A percentile compares a stretch with the other conserved stretches of the same genome.
Conservation (phyloP, 768 basidiomycete genomes). For the Filobasidium wieringae region DNA sequence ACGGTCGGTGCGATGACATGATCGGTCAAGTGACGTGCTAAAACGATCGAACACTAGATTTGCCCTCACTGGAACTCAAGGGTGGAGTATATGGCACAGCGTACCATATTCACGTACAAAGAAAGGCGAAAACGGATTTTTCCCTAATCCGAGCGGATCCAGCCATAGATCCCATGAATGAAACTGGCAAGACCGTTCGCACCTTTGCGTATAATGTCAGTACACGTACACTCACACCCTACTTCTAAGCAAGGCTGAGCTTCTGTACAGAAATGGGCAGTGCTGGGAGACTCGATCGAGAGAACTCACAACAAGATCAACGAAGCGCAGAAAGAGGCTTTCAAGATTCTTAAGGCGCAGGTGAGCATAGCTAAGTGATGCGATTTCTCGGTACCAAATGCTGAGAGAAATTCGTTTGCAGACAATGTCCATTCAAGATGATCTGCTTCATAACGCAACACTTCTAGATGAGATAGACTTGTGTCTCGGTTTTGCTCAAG, state of each 20-base stretch:
- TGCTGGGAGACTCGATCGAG: conserved; percentile 23
- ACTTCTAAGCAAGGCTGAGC: background rate
- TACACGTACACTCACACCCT: background rate
- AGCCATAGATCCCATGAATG: background rate
- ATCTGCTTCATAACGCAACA: conserved; percentile 60
- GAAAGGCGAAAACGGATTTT: conserved; percentile 1
- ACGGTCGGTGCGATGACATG: no score
- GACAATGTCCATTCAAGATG: conserved; percentile 39
- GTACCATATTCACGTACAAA: conserved; percentile 3
- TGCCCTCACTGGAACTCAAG: conserved; percentile 5
- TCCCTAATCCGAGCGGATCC: background rate
- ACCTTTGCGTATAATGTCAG: conserved; percentile 23
- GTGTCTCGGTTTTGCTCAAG: conserved; percentile 61
- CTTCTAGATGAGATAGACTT: conserved; percentile 83
- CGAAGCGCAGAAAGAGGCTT: conserved; percentile 44
- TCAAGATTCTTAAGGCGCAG: conserved; percentile 56
- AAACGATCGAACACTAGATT: background rate
- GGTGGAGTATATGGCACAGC: background rate
- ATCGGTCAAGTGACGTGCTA: no score
- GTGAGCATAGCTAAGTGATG: no score
- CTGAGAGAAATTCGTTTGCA: background rate
- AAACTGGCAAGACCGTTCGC: conserved; percentile 13
- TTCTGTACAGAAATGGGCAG: conserved; percentile 25
- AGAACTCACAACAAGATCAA: conserved; percentile 18
- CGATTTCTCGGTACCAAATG: background rate